These are phyloP conservation scores for Mayamaea pseudoterrestris DNA, from an alignment of 108 stramenopile genomes.

Conservation along the genomic window DNA sequence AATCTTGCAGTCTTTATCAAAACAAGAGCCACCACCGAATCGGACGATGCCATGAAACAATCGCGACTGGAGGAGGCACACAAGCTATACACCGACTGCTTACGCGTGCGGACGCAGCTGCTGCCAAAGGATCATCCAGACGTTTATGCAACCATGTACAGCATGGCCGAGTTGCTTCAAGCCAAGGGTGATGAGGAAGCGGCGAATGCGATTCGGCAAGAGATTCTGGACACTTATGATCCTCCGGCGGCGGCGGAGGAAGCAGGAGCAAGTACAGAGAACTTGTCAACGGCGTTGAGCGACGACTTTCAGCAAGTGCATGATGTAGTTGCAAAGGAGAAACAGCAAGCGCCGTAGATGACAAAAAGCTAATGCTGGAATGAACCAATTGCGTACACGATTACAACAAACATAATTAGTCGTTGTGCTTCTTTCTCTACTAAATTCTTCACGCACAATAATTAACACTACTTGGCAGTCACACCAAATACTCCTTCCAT, in stretches of 20 bases:
- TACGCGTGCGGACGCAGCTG: slow-evolving; percentile 43
- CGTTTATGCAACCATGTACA: slow-evolving; percentile 62
- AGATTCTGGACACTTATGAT: slow-evolving; percentile 64
- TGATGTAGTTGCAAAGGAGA: no score
- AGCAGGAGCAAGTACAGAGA: no score
- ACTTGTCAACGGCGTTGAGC: no score
- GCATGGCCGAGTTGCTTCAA: slow-evolving; percentile 68
- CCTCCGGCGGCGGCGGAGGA: slow-evolving; percentile 10
- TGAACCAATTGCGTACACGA: no score
- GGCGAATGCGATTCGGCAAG: slow-evolving; percentile 63
- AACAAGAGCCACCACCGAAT: slow-evolving; percentile 27
- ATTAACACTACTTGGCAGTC: no score
- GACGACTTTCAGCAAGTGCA: no score
- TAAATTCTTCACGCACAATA: no score
- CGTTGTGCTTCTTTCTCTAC: no score
- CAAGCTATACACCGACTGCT: slow-evolving; percentile 46
- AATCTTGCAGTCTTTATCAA: slow-evolving; percentile 82
- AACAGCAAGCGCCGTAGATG: no score
- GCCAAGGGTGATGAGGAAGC: slow-evolving; percentile 34
- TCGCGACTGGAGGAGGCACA: slow-evolving; percentile 45
- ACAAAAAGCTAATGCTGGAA: no score
- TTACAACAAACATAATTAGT: no score
- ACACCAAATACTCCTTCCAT: slow-evolving; percentile 75
- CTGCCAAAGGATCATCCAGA: slow-evolving; percentile 60
- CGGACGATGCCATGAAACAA: no score